Base-by-base conservation (phyloP, 768 basidiomycete genomes). In the Auriscalpium orientale region DNA sequence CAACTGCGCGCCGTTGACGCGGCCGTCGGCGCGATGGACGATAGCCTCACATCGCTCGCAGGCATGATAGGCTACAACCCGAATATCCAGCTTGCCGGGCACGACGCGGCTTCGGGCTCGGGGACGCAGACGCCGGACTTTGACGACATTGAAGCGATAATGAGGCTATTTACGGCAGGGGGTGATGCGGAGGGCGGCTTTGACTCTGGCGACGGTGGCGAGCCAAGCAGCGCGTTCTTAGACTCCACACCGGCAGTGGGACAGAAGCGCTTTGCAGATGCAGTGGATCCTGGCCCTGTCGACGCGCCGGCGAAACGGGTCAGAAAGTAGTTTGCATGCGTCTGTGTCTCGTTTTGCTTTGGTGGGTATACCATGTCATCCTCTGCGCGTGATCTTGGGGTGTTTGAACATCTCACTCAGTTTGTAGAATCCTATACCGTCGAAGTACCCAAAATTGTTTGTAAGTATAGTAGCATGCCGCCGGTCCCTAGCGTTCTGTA, bases 11-110 rank as follows among this genome's bases (percentile, higher is more conserved):
- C 86, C 58, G 84, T 93, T 46, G 82, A 84, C 56, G 76, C 78
- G 47, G 87, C 89, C 55, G 87, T 93, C 28, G 83, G 85, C 59
- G 79, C 81, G 38, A 70, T 92, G 53, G 81, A 87, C 58, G 73
- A 71, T 12, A 83, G 80, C 57, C 83, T 95, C 45, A 79, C 89
- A 56, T 79, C 80, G 7, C 74, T 94, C 57, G 87, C 92, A 34
- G 76, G 86, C 59, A 79, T 79, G 49, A 77, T 91, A 47, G 87
- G 87, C 8, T 67, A 88, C 49, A 85, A 90, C 65, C 74, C 83
- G 18, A 56, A 49, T 11, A 37, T 71, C 11, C 60, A 28, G 28
- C 7, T 28, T 5, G 28, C 78, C 38, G 64, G 67, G 4, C 22
- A 5, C 33, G 18, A 20, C 36, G 20, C 46, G 38, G 45, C 45